These are phyloP conservation scores for Cytospora paraplurivora DNA, from an alignment of 2,329 filamentous ascomycete species.

Conservation along the genomic window DNA sequence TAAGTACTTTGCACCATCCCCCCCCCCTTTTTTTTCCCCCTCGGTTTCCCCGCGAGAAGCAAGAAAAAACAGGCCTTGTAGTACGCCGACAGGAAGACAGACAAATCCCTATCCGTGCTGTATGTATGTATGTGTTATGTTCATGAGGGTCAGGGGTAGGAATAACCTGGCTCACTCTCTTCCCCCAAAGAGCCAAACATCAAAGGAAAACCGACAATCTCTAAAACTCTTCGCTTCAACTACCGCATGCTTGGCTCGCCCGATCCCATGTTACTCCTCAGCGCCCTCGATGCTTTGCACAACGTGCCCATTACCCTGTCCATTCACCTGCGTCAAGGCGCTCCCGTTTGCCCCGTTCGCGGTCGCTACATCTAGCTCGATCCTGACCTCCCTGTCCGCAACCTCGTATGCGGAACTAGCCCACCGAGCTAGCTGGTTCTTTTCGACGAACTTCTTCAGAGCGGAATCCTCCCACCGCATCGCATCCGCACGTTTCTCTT, in stretches of 20 bases:
- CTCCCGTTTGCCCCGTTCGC: slow-evolving; percentile 21
- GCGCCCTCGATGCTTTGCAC: slow-evolving; percentile 16
- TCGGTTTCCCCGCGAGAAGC: background rate
- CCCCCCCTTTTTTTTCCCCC: background rate
- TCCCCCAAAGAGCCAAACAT: background rate
- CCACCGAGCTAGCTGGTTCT: slow-evolving; percentile 73
- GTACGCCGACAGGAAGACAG: background rate
- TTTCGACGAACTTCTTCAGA: slow-evolving; percentile 66
- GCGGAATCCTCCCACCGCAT: slow-evolving; percentile 72
- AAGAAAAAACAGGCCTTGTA: background rate
- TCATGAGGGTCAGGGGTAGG: background rate
- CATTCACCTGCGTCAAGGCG: slow-evolving; percentile 17
- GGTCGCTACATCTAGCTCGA: slow-evolving; percentile 12
- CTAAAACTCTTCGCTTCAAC: background rate
- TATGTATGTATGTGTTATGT: background rate
- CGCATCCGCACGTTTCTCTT: slow-evolving; percentile 68
- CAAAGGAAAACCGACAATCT: background rate
- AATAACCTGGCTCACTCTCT: background rate
- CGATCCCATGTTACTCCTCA: slow-evolving; percentile 24
- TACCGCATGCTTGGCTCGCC: background rate
- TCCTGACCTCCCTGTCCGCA: slow-evolving; percentile 35
- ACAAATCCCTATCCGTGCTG: background rate
- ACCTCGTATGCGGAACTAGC: slow-evolving; percentile 43
- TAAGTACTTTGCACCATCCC: background rate
- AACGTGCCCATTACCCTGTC: slow-evolving; percentile 20